A percentile compares a stretch with the other conserved stretches of the same genome.
Conservation (phyloP, 2,329 filamentous ascomycete genomes). For the Aureobasidium subglaciale region DNA sequence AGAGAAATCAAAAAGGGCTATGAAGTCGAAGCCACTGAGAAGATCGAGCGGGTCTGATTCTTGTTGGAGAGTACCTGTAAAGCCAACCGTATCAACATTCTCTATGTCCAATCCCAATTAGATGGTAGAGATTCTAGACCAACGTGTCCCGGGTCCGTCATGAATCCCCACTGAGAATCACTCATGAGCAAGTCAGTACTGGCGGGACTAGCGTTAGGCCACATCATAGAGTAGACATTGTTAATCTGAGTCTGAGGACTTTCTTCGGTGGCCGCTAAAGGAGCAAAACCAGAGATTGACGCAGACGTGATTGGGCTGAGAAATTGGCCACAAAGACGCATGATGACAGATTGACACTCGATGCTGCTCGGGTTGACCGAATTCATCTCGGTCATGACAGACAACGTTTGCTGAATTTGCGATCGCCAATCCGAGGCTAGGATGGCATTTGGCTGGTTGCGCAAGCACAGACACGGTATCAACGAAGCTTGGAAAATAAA, state of each 20-base stretch:
- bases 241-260: constrained; percentile 39
- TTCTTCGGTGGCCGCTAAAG: constrained; percentile 26
- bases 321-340: constrained; percentile 35
- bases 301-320: constrained; percentile 16
- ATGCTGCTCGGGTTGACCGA: constrained; percentile 35
- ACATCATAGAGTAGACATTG: constrained; percentile 41
- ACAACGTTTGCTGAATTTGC: constrained; percentile 35
- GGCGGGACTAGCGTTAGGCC: constrained; percentile 31
- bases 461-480: constrained; percentile 43
- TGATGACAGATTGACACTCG: constrained; percentile 39
- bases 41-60: not conserved
- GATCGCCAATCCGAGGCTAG: constrained; percentile 35
- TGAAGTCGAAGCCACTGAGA: not conserved
- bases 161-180: not conserved
- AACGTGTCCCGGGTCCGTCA: not conserved
- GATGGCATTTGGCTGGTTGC: constrained; percentile 35
- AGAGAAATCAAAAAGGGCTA: not conserved
- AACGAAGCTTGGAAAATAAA: constrained; percentile 45
- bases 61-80: no score
- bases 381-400: constrained; percentile 32
- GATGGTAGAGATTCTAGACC: not conserved
- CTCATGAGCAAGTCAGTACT: constrained; percentile 5
- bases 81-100: not conserved
- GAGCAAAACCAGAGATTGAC: not conserved
- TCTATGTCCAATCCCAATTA: not conserved